A percentile compares a stretch with the other conserved stretches of the same genome.
Conservation (phyloP, 345 rosid genomes). For the Melaleuca quinquenervia region DNA sequence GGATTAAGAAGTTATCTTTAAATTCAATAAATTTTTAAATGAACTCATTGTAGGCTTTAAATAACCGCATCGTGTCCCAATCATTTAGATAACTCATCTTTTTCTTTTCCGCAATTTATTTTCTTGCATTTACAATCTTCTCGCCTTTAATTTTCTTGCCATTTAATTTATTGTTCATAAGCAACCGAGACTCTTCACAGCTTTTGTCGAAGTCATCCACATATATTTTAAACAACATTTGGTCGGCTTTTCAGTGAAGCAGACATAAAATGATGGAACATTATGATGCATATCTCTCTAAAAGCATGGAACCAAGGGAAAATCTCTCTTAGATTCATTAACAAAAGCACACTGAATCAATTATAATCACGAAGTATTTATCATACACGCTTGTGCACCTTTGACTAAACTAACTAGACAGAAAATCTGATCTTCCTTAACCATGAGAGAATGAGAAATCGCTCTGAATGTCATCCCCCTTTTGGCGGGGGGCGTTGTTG, state of each 20-base stretch:
- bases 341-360: not conserved
- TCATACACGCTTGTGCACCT: not conserved
- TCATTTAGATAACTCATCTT: not conserved
- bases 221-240: not conserved
- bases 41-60: not conserved
- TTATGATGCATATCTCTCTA: not conserved
- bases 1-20: not conserved
- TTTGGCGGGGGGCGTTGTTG: not conserved
- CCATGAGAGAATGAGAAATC: constrained; percentile 9
- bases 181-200: not conserved
- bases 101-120: not conserved
- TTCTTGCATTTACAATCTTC: not conserved
- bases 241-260: not conserved
- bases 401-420: not conserved
- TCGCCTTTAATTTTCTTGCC: not conserved
- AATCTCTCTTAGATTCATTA: not conserved
- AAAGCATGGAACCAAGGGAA: not conserved
- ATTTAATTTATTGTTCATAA: not conserved
- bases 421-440: not conserved
- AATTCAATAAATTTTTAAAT: not conserved
- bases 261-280: not conserved
- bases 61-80: not conserved
- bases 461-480: not conserved
- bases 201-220: not conserved
- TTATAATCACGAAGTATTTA: not conserved